Conservation (phyloP, 2,329 filamentous ascomycete species). For the Byssochlamys sp. region DNA sequence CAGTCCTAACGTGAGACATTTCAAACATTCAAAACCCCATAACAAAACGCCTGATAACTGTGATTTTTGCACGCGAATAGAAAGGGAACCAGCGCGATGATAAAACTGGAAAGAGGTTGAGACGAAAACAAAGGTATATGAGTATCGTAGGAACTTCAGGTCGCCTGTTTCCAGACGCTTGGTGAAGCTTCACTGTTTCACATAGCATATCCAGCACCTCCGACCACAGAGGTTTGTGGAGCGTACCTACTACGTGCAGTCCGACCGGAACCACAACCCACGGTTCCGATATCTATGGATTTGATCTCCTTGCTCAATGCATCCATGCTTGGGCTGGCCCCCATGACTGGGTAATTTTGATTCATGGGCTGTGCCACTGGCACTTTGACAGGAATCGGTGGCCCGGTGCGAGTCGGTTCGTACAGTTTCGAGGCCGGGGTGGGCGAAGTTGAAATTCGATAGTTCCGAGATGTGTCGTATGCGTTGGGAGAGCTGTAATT, state of each 20-base stretch:
- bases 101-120: not conserved
- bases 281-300: conserved; percentile 39
- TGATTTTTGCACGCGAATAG: not conserved
- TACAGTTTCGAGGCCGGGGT: conserved; percentile 21
- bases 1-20: not conserved
- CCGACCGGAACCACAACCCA: conserved; percentile 21
- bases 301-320: conserved; percentile 51
- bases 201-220: conserved; percentile 3
- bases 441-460: conserved; percentile 22
- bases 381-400: conserved; percentile 36
- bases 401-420: conserved; percentile 19
- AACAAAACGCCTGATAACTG: not conserved
- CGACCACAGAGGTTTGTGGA: conserved; percentile 13
- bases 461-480: conserved; percentile 12
- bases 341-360: conserved; percentile 21
- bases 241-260: conserved; percentile 25
- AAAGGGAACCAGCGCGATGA: not conserved
- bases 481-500: conserved; percentile 18
- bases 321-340: conserved; percentile 27
- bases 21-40: not conserved
- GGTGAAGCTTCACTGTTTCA: not conserved
- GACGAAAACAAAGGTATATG: not conserved
- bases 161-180: not conserved
- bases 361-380: conserved; percentile 25
- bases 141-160: not conserved